Conservation (phyloP, 306 rosid species). For the Citrullus mucosospermus region DNA sequence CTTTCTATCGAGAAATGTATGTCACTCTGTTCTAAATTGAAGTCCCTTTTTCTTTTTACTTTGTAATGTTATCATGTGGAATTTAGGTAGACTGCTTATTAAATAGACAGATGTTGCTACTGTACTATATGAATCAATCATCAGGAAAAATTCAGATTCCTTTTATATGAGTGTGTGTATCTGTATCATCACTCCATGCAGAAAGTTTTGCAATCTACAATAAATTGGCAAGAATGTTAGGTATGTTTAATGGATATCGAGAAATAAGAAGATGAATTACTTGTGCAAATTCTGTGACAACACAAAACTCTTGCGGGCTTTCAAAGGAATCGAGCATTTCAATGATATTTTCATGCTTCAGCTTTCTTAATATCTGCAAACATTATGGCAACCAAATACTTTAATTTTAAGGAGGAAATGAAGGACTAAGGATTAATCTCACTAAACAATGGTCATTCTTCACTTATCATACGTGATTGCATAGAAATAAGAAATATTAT, state of each 20-base stretch:
- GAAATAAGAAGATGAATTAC: slow-evolving; percentile 29
- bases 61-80: not conserved
- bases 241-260: slow-evolving; percentile 1
- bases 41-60: not conserved
- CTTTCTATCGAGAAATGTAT: not conserved
- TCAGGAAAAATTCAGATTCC: not conserved
- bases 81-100: not conserved
- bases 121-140: not conserved
- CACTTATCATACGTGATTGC: not conserved
- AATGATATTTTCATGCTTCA: slow-evolving; percentile 89
- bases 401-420: not conserved
- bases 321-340: slow-evolving; percentile 99
- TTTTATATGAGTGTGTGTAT: not conserved
- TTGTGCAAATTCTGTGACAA: slow-evolving; percentile 94
- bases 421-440: not conserved
- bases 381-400: not conserved
- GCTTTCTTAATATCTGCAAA: slow-evolving; percentile 77
- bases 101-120: not conserved
- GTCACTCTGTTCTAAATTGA: not conserved
- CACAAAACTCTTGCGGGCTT: slow-evolving; percentile 92
- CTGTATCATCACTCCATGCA: not conserved
- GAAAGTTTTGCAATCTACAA: not conserved
- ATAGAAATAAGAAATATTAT: not conserved
- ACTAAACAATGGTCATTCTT: not conserved
- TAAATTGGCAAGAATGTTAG: not conserved